Base-by-base conservation (phyloP, 1,284 basidiomycete species). In the Puccinia coronata region DNA sequence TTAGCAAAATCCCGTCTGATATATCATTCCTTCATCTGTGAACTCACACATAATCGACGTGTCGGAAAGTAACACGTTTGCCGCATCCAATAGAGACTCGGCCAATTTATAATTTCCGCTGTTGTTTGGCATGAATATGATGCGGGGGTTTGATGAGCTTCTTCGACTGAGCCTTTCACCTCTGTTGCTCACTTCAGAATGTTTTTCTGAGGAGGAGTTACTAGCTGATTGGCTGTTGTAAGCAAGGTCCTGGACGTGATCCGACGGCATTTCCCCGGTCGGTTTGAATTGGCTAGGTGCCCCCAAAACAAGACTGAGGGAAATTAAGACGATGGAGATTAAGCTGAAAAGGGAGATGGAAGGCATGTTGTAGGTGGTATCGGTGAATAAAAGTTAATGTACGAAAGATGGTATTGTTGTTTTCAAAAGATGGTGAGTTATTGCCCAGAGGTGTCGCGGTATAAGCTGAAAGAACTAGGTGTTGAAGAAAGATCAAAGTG, bases 21-120 rank as follows among this genome's bases (percentile, higher is more conserved):
- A 41, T 12, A n/a, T 28, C 28, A 25, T 69, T 47, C n/a, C n/a
- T 3, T 69, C 6, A n/a, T 43, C 16, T n/a, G 18, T 28, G 20
- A 69, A 28, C 28, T 28, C 53, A 71, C 69, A 71, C 4, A 71
- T n/a, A n/a, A 34, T 49, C 2, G 28, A 16, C 28, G 69, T 71
- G 25, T 71, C 43, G 14, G 69, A 51, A 25, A 25, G 69, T 23
- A 71, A 36, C 20, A 53, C 69, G n/a, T 34, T 71, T 71, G 69
- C 69, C 25, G 69, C 47, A 16, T 71, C n/a, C 16, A 53, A n/a
- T 20, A 71, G 20, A 51, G 69, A 49, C 20, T 51, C 51, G 47
- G 69, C 43, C 6, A 71, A 25, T 8, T 71, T 28, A 4, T 18
- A 53, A 49, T 53, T 49, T 12, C n/a, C 43, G 51, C 47, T 71